Percentiles rank a stretch among this genome's conserved stretches.
phyloP scores from a whole-genome alignment of 441 rosid species.

The Aleurites moluccanus region DNA sequence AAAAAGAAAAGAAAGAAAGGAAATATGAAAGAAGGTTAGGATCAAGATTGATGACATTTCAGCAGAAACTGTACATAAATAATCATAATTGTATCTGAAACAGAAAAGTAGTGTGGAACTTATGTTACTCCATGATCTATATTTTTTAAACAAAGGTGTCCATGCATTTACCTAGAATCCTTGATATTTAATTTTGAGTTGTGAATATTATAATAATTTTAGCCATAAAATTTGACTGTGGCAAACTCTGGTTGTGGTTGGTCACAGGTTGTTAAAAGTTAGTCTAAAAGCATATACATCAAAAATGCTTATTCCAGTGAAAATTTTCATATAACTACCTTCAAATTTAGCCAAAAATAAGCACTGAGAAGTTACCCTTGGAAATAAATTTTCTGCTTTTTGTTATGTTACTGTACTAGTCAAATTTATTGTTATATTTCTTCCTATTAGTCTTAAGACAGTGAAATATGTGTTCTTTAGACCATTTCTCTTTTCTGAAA shows the following conservation, averaged over 20 bases:
- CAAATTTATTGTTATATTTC: not conserved
- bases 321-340: not conserved
- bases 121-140: too few relatives aligned
- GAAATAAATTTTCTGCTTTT: constrained; percentile 1
- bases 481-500: not conserved
- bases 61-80: too few relatives aligned
- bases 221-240: not conserved
- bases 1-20: too few relatives aligned
- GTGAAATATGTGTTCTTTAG: not conserved
- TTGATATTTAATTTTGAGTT: not conserved
- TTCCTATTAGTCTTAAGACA: not conserved
- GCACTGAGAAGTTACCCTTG: not conserved
- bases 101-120: too few relatives aligned
- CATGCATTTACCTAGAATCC: not conserved
- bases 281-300: not conserved
- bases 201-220: not conserved
- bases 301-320: not conserved
- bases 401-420: not conserved
- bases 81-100: too few relatives aligned
- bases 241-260: not conserved
- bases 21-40: too few relatives aligned
- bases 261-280: not conserved
- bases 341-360: not conserved
- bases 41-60: too few relatives aligned
- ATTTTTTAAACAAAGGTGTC: not conserved